Evolutionary conservation across 169 alveolate genomes (phyloP), one percentile per base, ranked within the genome.

Genomic region (Eimeria praecox): DNA sequence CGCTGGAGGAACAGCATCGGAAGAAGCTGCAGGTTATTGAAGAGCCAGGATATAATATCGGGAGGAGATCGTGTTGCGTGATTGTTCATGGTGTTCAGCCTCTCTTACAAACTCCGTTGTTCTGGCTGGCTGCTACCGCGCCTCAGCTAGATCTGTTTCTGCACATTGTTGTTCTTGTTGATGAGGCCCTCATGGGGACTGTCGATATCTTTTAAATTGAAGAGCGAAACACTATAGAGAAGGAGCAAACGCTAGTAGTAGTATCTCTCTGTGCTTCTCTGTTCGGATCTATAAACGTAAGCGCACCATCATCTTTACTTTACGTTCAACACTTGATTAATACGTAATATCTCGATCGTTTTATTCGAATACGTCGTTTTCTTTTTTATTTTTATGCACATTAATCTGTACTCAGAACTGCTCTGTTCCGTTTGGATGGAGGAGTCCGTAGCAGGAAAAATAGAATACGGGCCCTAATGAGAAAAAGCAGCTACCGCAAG

Each of bases 51-150:
- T 24, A 33, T 9, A 56, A n/a, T 16, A 38, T 40, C 66, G 83
- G 95, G 49, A 35, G 91, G 62, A 64, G 95, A 0, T 49, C 90
- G 24, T 92, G 95, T n/a, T 73, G 78, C 40, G 96, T 93, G 22
- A 33, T 93, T 16, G 96, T 93, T 18, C 96, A 93, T 8, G 96
- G 96, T 33, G 22, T 83, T 12, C 93, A 93, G 87, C 94, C 93
- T n/a, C 54, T 93, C 52, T 80, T 93, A 49, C 89, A 93, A 33
- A 93, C 96, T 42, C 96, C 96, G 0, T 38, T 93, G 56, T 93
- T 80, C 42, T 93, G 96, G 96, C 96, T 93, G 3, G 90, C 93
- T 30, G 69, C 64, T 12, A 64, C 90, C 8, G 92, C 96, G 35
- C 69, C 96, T 30, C 90, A 64, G 78, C 62, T 83, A 30, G 96